Evolutionary conservation across 2,329 filamentous ascomycete genomes (phyloP).

Genomic region (Aspergillus glaucus): DNA sequence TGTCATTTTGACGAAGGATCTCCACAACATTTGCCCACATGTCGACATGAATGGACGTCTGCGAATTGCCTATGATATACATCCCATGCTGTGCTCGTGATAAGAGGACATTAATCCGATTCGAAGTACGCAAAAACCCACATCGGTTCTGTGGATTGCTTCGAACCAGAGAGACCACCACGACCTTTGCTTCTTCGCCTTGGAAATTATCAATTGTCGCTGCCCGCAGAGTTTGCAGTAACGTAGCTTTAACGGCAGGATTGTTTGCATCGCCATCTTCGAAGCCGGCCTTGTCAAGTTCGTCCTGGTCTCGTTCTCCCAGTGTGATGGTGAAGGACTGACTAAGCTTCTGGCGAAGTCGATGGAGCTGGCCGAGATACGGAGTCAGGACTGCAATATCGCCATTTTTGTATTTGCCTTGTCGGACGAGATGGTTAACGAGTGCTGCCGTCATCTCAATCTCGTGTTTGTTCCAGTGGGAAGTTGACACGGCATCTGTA

Average conservation of each 20-base stretch:
- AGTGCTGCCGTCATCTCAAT: constrained; percentile 57
- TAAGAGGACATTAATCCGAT: constrained; percentile 64
- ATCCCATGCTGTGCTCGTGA: constrained; percentile 63
- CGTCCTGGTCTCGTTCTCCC: constrained; percentile 56
- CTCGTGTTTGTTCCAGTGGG: constrained; percentile 50
- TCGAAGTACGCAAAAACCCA: constrained; percentile 61
- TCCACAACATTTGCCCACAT: constrained; percentile 60
- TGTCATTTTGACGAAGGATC: constrained; percentile 43
- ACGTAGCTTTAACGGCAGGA: constrained; percentile 32
- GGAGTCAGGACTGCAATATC: constrained; percentile 68
- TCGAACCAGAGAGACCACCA: constrained; percentile 64
- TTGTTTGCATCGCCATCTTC: constrained; percentile 14
- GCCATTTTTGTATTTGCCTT: constrained; percentile 53
- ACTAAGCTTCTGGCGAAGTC: constrained; percentile 35
- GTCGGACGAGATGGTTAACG: constrained; percentile 59
- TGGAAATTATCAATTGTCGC: constrained; percentile 72
- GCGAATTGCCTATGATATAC: constrained; percentile 62
- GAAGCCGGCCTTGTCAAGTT: constrained; percentile 40
- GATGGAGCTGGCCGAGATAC: constrained; percentile 49
- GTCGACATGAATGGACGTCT: constrained; percentile 49
- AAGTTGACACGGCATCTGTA: constrained; percentile 26
- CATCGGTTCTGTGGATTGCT: constrained; percentile 55
- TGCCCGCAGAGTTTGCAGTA: constrained; percentile 47
- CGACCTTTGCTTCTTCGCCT: constrained; percentile 66
- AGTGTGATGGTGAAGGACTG: constrained; percentile 54